These are phyloP conservation scores for Cladobotryum protrusum DNA, from an alignment of 2,329 filamentous ascomycete species.

Conservation along the genomic window DNA sequence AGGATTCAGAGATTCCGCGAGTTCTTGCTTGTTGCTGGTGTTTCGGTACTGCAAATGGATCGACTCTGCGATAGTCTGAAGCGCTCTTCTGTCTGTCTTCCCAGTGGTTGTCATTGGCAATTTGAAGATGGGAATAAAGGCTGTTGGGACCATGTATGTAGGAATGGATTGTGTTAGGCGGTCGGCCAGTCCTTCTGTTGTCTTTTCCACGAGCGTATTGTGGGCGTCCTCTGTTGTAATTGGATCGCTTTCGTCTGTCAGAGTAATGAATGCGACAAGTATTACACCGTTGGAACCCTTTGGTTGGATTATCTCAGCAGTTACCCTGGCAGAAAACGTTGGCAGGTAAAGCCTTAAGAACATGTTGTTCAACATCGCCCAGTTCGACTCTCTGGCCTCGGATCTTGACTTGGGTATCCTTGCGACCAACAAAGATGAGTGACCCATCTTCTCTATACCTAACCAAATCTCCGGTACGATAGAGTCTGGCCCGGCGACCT, in stretches of 20 bases:
- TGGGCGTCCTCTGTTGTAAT: too few species aligned
- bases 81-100: slow-evolving; percentile 1
- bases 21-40: too few species aligned
- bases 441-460: slow-evolving; percentile 35
- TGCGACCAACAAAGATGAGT: slow-evolving; percentile 42
- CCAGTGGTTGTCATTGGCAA: background rate
- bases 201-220: background rate
- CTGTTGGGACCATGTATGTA: slow-evolving; percentile 11
- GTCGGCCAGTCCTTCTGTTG: slow-evolving; percentile 11
- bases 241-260: too few species aligned
- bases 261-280: too few species aligned
- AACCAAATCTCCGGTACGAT: slow-evolving; percentile 39
- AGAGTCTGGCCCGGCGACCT: too few species aligned
- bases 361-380: slow-evolving; percentile 3
- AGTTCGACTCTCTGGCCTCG: slow-evolving; percentile 51
- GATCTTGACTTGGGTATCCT: slow-evolving; percentile 53
- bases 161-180: slow-evolving; percentile 3
- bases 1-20: too few species aligned
- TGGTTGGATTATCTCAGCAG: too few species aligned
- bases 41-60: too few species aligned
- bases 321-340: too few species aligned
- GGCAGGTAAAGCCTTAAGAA: background rate
- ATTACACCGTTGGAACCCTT: too few species aligned
- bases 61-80: background rate
- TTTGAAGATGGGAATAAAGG: slow-evolving; percentile 6